A percentile compares a stretch with the other conserved stretches of the same genome.
Conservation (phyloP, 768 basidiomycete genomes). For the Asterophora parasitica region DNA sequence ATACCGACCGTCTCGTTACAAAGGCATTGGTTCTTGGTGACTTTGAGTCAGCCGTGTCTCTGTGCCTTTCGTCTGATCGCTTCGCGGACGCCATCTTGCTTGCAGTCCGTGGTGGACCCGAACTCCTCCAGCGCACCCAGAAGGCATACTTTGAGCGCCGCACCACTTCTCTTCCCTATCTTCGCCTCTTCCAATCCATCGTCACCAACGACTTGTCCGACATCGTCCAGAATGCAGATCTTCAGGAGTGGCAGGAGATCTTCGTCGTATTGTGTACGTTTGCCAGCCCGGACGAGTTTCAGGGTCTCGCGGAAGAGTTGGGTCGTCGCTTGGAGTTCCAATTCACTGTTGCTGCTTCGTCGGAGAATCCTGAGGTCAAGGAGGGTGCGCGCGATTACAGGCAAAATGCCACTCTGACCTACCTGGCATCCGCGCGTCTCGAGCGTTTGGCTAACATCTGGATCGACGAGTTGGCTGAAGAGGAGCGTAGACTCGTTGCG, state of each 20-base stretch:
- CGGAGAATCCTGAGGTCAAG: constrained; percentile 39
- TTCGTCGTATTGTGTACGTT: constrained; percentile 97
- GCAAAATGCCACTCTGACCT: constrained; percentile 89
- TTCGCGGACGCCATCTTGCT: constrained; percentile 94
- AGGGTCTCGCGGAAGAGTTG: constrained; percentile 85
- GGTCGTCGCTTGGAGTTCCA: constrained; percentile 89
- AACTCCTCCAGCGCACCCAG: constrained; percentile 82
- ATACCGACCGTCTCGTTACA: constrained; percentile 84
- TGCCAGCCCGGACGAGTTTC: constrained; percentile 79
- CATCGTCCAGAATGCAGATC: constrained; percentile 93
- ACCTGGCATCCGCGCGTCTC: constrained; percentile 84
- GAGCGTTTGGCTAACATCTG: constrained; percentile 89
- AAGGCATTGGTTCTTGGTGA: constrained; percentile 96
- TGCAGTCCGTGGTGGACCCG: constrained; percentile 85
- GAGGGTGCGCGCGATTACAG: constrained; percentile 49
- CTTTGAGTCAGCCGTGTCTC: constrained; percentile 84
- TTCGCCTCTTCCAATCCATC: constrained; percentile 92
- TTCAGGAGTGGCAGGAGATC: constrained; percentile 93
- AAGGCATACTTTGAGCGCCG: constrained; percentile 89
- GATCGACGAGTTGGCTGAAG: constrained; percentile 85
- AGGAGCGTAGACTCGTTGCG: constrained; percentile 54
- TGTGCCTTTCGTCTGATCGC: constrained; percentile 84
- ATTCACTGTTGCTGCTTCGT: constrained; percentile 52
- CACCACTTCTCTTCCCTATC: constrained; percentile 73
- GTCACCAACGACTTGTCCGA: constrained; percentile 89